Percentiles rank a stretch among this genome's conserved stretches.
Evolutionary conservation across 805 yeast genomes (phyloP).

Genomic region (Candida sithepensis): DNA sequence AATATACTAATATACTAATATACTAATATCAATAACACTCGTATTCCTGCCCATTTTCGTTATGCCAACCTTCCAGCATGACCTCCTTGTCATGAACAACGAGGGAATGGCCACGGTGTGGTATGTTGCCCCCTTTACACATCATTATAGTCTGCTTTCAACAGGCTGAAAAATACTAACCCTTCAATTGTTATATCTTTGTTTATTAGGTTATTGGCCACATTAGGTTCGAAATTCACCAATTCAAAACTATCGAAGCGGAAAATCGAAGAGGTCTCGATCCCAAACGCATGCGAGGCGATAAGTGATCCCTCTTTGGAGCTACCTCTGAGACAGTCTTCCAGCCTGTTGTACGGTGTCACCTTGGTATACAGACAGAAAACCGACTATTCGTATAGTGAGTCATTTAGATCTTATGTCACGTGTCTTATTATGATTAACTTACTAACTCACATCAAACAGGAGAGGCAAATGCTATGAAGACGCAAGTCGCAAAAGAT

Average conservation of each 20-base stretch:
- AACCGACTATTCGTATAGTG: constrained; percentile 39
- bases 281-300: constrained; percentile 39
- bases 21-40: too few species aligned
- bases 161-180: background rate
- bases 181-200: constrained; percentile 1
- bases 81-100: constrained; percentile 14
- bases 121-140: constrained; percentile 13
- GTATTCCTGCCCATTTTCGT: background rate
- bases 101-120: constrained; percentile 28
- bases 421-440: background rate
- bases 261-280: constrained; percentile 34
- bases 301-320: constrained; percentile 19
- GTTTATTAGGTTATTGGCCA: constrained; percentile 27
- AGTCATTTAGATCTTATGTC: constrained; percentile 6
- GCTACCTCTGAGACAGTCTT: constrained; percentile 33
- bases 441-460: background rate
- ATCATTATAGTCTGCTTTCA: background rate
- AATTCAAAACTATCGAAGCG: constrained; percentile 26
- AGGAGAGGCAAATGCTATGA: constrained; percentile 17
- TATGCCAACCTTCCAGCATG: constrained; percentile 14
- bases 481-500: constrained; percentile 12
- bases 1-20: background rate
- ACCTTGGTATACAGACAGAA: constrained; percentile 47
- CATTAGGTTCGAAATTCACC: constrained; percentile 23
- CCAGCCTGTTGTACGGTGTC: constrained; percentile 46